phyloP scores from a whole-genome alignment of 2,329 filamentous ascomycete species.

The Fusarium sacchari region DNA sequence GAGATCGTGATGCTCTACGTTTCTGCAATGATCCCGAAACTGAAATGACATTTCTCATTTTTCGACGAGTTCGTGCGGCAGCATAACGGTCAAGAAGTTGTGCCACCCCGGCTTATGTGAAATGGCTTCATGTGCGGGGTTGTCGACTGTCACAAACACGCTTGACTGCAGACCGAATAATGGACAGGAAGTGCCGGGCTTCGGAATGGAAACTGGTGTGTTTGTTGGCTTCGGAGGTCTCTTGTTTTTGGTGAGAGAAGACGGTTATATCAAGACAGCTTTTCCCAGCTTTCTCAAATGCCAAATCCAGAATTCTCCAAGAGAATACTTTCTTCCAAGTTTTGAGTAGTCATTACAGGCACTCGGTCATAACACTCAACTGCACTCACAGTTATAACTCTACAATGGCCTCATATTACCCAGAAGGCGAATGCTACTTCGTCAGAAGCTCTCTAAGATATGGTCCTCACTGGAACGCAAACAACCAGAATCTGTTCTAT shows the following conservation, averaged over 20 bases:
- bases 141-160: not conserved
- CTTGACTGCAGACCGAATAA: not conserved
- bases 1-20: rapidly evolving
- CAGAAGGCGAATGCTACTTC: constrained; percentile 26
- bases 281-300: not conserved
- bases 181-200: rapidly evolving
- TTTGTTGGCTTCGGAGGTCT: rapidly evolving
- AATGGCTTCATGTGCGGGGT: not conserved
- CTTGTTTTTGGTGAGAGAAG: not conserved
- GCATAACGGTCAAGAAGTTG: not conserved
- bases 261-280: not conserved
- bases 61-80: not conserved
- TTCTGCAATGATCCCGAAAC: not conserved
- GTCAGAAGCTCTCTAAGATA: not conserved
- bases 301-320: not conserved
- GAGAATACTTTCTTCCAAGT: not conserved
- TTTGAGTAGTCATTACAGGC: rapidly evolving
- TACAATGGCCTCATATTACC: constrained; percentile 13
- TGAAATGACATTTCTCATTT: not conserved
- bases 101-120: not conserved
- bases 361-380: not conserved
- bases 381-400: rapidly evolving
- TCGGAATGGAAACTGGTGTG: rapidly evolving
- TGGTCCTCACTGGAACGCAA: not conserved
- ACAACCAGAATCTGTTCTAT: not conserved